Percentiles rank a stretch among this genome's conserved stretches.
phyloP scores from a whole-genome alignment of 2,329 filamentous ascomycete genomes.

The Fusarium armeniacum region DNA sequence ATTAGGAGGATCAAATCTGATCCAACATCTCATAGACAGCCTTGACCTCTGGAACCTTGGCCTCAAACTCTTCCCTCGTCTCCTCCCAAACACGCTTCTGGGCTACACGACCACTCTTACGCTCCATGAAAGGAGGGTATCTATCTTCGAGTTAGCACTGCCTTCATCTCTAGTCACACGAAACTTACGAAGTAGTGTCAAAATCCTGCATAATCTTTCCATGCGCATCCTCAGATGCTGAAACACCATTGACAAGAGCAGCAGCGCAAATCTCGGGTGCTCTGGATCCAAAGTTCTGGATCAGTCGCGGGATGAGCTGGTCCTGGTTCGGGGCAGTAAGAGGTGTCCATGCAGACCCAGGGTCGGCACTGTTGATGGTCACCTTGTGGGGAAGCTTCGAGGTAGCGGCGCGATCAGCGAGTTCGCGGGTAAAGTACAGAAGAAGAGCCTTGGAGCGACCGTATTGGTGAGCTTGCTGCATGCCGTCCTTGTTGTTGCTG shows the following conservation, averaged over 20 bases:
- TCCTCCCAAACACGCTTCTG: slow-evolving; percentile 48
- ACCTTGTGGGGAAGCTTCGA: slow-evolving; percentile 47
- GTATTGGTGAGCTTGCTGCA: slow-evolving; percentile 57
- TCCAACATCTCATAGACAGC: slow-evolving; percentile 43
- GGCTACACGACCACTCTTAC: slow-evolving; percentile 43
- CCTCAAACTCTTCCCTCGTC: slow-evolving; percentile 44
- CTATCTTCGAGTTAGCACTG: slow-evolving; percentile 35
- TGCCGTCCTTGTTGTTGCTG: slow-evolving; percentile 56
- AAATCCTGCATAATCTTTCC: slow-evolving; percentile 58
- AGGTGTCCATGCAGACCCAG: slow-evolving; percentile 57
- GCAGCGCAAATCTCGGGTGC: slow-evolving; percentile 56
- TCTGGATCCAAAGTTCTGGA: slow-evolving; percentile 57
- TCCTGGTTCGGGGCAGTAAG: slow-evolving; percentile 55
- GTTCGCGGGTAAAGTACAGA: slow-evolving; percentile 56
- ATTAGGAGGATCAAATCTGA: not conserved
- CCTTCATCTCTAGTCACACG: rapidly evolving
- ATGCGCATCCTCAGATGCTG: slow-evolving; percentile 49
- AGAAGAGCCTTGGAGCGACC: slow-evolving; percentile 57
- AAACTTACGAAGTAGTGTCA: slow-evolving; percentile 53
- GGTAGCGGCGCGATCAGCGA: slow-evolving; percentile 48
- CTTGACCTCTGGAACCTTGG: slow-evolving; percentile 47
- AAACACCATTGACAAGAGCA: slow-evolving; percentile 57
- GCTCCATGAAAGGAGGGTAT: slow-evolving; percentile 56
- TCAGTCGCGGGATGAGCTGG: slow-evolving; percentile 55
- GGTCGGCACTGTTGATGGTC: slow-evolving; percentile 57